A percentile compares a stretch with the other conserved stretches of the same genome.
These are phyloP conservation scores for Anethum foeniculum DNA, from an alignment of 140 eudicot species.

Conservation along the genomic window DNA sequence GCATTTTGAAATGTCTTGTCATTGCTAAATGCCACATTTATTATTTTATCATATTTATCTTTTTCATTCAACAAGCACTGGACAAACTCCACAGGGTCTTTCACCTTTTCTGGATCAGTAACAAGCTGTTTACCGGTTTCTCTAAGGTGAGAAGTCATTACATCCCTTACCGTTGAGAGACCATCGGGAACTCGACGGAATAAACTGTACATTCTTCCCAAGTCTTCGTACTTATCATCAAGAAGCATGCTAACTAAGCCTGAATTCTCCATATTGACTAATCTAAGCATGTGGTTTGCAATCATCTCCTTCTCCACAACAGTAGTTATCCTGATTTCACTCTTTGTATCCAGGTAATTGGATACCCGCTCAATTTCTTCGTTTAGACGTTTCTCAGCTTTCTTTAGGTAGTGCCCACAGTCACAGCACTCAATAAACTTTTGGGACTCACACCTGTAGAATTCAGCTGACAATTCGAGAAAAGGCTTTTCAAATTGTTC, in stretches of 20 bases:
- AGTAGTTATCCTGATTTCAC: constrained; percentile 26
- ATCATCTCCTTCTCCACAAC: constrained; percentile 37
- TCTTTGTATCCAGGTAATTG: constrained; percentile 23
- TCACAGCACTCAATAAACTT: constrained; percentile 48
- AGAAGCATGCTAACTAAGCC: constrained; percentile 30
- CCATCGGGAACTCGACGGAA: constrained; percentile 24
- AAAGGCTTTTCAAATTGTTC: constrained; percentile 51
- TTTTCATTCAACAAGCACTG: constrained; percentile 23
- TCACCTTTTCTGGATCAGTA: constrained; percentile 22
- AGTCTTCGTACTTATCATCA: constrained; percentile 28
- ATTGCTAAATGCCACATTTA: constrained; percentile 24
- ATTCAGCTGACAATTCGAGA: constrained; percentile 49
- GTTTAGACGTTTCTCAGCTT: constrained; percentile 33
- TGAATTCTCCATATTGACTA: constrained; percentile 29
- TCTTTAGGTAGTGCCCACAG: constrained; percentile 48
- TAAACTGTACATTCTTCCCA: constrained; percentile 29
- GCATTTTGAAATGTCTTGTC: constrained; percentile 20
- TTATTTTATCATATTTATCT: constrained; percentile 24
- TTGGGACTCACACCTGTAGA: constrained; percentile 43
- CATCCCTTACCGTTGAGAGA: constrained; percentile 22
- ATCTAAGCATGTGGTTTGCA: constrained; percentile 28
- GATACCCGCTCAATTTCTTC: constrained; percentile 32
- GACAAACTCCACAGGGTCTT: constrained; percentile 31
- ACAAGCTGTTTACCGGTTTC: constrained; percentile 21
- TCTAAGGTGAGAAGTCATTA: constrained; percentile 28